phyloP scores from a whole-genome alignment of 176 grass and related monocot genomes.

The Chrysopogon serrulatus region DNA sequence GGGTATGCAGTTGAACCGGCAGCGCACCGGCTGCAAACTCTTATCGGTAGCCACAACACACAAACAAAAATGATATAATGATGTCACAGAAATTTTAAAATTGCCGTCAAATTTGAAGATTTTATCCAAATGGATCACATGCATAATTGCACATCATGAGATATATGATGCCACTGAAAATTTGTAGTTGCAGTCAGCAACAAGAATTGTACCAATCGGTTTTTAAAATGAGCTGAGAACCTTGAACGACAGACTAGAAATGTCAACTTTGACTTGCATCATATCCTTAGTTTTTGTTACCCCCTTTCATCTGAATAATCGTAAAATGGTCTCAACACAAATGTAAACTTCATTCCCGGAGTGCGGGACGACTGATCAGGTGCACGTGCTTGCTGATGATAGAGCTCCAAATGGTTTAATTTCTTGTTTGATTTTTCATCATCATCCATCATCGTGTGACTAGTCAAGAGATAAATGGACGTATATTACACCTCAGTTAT shows the following conservation, averaged over 20 bases:
- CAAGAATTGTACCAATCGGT: background rate
- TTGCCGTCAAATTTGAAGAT: background rate
- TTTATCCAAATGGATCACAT: background rate
- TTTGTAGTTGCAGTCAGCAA: background rate
- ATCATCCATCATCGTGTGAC: background rate
- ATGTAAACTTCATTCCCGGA: too few relatives aligned
- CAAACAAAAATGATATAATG: background rate
- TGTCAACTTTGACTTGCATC: background rate
- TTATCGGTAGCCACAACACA: background rate
- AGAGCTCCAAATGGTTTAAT: background rate
- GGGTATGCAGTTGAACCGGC: background rate
- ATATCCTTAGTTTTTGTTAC: too few relatives aligned
- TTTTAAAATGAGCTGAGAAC: background rate
- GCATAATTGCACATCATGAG: background rate
- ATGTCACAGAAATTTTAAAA: background rate
- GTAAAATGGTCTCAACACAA: too few relatives aligned
- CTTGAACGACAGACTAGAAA: background rate
- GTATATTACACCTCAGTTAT: background rate
- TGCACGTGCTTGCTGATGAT: too few relatives aligned
- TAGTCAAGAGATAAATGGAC: background rate
- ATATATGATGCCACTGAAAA: background rate
- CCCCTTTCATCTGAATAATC: background rate
- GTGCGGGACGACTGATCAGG: too few relatives aligned
- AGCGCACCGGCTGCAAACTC: background rate
- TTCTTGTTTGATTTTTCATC: background rate